Evolutionary conservation across 148 eudicot genomes (phyloP).

Genomic region (Rhododendron williamsianum): DNA sequence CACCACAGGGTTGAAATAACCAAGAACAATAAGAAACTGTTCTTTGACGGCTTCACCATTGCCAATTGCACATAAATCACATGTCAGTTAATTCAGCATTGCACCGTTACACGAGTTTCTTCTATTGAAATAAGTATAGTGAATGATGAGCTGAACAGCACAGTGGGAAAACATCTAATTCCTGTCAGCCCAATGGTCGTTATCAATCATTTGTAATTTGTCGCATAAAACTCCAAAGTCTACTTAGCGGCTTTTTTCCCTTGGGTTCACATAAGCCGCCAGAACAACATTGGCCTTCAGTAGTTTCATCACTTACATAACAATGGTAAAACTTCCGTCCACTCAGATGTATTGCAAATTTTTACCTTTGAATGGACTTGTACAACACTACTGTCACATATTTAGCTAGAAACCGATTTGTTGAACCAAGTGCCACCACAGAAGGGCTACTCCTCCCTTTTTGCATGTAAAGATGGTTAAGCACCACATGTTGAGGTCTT

Average conservation of each 20-base stretch:
- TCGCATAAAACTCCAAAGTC: neutral
- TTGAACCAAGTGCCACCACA: constrained; percentile 79
- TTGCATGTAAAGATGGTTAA: constrained; percentile 82
- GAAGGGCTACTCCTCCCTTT: constrained; percentile 69
- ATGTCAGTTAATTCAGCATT: neutral
- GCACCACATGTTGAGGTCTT: constrained; percentile 87
- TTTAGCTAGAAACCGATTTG: constrained; percentile 72
- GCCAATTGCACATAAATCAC: neutral
- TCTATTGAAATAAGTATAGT: neutral
- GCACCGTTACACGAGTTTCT: neutral
- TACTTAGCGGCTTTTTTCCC: neutral
- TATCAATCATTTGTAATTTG: neutral
- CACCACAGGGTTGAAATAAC: neutral
- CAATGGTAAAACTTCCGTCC: neutral
- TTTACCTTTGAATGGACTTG: constrained; percentile 70
- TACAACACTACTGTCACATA: constrained; percentile 85
- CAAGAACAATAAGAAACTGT: neutral
- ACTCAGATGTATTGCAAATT: neutral
- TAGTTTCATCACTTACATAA: constrained; percentile 13
- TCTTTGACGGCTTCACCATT: neutral
- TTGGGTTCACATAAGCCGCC: neutral
- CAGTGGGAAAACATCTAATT: neutral
- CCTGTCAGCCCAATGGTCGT: neutral
- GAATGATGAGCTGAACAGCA: neutral
- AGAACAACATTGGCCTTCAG: neutral